Evolutionary conservation across 2,329 filamentous ascomycete species (phyloP), one percentile per base, ranked within the genome.

Genomic region (Verticillium albo-atrum): DNA sequence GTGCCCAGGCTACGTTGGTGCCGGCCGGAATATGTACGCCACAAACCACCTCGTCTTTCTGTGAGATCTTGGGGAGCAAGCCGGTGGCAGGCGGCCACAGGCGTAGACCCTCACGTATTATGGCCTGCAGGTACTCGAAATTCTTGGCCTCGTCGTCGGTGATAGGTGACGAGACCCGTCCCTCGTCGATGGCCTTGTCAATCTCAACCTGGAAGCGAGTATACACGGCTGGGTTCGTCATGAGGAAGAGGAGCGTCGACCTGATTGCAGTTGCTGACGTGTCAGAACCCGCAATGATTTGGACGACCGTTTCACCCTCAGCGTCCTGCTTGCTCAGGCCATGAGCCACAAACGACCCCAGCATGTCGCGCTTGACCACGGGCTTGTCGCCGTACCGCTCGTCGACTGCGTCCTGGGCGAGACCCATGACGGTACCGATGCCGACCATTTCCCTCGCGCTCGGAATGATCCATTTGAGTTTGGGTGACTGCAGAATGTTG

Each of bases 41-140:
- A 34, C 69, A 68, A 2, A 78, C 69, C 0, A 83, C 81, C 17
- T 79, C 67, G 52, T 75, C 76, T 26, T 72, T 70, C 2, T 68
- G 63, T 5, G 76, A 74, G 17, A 75, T 62, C 1, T 83, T 79
- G 66, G 83, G 79, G 12, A 85, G 71, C 10, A 77, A 66, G 58
- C 82, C 74, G 10, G 74, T 77, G 3, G 82, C 72, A 2, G 73
- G 75, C 0, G 82, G 80, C 62, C 82, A 79, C 20, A 83, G 67
- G 3, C 82, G 75, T 63, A 80, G 70, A 0, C 77, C 76, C 67
- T 87, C 84, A 23, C 76, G 78, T 17, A 86, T 74, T 3, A 82
- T 77, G 3, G 82, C 82, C 37, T 80, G 73, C 3, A 85, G 75
- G 65, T 83, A 80, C 15, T 70, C 71, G 20, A 75, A 68, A 15